phyloP scores from a whole-genome alignment of 306 rosid genomes.

The Vigna unguiculata region DNA sequence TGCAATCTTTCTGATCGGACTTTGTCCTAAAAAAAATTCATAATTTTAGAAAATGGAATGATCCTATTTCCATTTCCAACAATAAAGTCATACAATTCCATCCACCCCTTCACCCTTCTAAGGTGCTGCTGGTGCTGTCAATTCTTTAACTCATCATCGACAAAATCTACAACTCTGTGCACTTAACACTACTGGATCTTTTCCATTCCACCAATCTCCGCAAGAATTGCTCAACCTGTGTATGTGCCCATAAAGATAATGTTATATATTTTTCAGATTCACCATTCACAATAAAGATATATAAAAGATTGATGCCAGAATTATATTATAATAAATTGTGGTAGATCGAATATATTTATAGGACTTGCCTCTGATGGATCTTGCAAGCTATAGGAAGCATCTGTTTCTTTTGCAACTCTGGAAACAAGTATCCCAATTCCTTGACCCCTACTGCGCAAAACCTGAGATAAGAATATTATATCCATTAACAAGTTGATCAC shows the following conservation, averaged over 20 bases:
- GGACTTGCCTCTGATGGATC: conserved; percentile 85
- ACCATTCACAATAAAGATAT: conserved; percentile 6
- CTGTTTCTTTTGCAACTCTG: conserved; percentile 80
- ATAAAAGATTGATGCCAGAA: conserved; percentile 1
- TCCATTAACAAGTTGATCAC: not conserved
- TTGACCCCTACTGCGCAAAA: conserved; percentile 71
- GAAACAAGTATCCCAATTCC: conserved; percentile 95
- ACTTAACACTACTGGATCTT: conserved; percentile 43
- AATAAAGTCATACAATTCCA: conserved; percentile 46
- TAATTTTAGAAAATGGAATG: conserved; percentile 29
- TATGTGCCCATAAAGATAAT: conserved; percentile 23
- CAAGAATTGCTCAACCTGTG: conserved; percentile 83
- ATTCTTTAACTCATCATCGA: conserved; percentile 41
- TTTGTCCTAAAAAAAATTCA: conserved; percentile 20
- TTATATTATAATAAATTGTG: not conserved
- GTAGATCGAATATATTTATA: not conserved
- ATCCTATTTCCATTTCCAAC: conserved; percentile 39
- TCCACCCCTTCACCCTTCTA: conserved; percentile 45
- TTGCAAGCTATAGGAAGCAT: conserved; percentile 81
- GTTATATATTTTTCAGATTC: conserved; percentile 5
- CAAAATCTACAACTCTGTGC: conserved; percentile 38
- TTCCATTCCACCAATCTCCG: conserved; percentile 81
- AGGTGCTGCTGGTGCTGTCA: conserved; percentile 38
- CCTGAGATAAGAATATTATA: conserved; percentile 48
- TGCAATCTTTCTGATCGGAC: not conserved